Base-by-base conservation (phyloP, 2,329 filamentous ascomycete species). In the Microdochium nivale region DNA sequence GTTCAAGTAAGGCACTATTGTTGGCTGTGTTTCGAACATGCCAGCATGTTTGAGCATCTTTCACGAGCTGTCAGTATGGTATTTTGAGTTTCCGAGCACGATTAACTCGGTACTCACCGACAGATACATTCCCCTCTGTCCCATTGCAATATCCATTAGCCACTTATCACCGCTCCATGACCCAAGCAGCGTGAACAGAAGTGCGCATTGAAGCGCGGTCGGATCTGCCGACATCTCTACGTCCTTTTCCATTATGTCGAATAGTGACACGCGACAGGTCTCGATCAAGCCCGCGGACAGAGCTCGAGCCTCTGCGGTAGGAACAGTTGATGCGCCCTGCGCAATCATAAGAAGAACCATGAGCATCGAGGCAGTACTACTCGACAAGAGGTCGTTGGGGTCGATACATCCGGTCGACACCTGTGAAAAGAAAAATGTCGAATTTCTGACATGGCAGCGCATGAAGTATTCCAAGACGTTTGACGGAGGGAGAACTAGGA, bases 81-180 rank as follows among this genome's bases (percentile, higher is more conserved):
- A 16, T 19, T 7, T n/a, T 40, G 10, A 11, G 35, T n/a, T 16
- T 7, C 35, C 8, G 7, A 5, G n/a, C 35, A 16, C 5, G 14
- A 13, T 9, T 19, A 11, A 8, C 11, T 13, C 10, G 5, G 35
- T 24, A 63, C 75, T 70, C 59, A 79, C 76, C 53, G 83, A 78
- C 54, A 86, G 76, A 63, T 88, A 88, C 82, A 87, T 87, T 52
- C 82, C 82, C 48, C 83, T 76, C 65, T 87, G 85, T 27, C 84
- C 84, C 82, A 87, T 86, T 43, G 83, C 80, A 56, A 87, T 86
- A 60, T 88, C 84, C 84, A 87, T 88, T 57, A 87, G 81, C 83
- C 84, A 87, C 67, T 87, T 87, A 65, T 88, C 84, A 47, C 85
- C 85, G 61, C 84, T 86, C 85, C 85, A 88, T 1, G 82, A 82